Evolutionary conservation across 2,329 filamentous ascomycete species (phyloP), one percentile per base, ranked within the genome.

Genomic region (Pseudocercospora macadamiae): DNA sequence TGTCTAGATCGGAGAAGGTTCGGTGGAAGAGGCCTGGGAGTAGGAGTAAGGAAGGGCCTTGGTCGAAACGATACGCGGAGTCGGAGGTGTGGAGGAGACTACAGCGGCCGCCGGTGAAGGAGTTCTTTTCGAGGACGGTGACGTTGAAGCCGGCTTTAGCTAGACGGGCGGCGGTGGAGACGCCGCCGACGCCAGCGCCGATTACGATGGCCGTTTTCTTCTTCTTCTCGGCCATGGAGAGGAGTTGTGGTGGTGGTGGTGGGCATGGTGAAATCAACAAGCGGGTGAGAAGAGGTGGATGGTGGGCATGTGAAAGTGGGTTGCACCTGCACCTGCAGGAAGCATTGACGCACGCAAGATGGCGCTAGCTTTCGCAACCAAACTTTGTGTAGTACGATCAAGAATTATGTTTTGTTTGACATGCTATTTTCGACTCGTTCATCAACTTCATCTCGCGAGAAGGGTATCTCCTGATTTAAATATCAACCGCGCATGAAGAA

Each of bases 61-160:
- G 88, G 69, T 92, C 89, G 76, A 91, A 91, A 57, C 89, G 79
- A 72, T 86, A 32, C 16, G 6, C 10, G 47, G 47, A 45, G 39
- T 10, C 10, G 39, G 39, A 32, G 85, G 55, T 23, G 53, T 83
- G 76, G 34, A 91, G 80, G 23, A 91, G 74, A 44, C 84, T 88
- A 74, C 88, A 91, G 55, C 89, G 80, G 3, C 89, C 89, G 45
- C 89, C 89, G 0, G 85, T 87, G 71, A 89, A 89, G 57, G 77
- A 76, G 69, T 91, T 91, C 78, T 91, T 91, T 74, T 92, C 89
- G n/a, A 91, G 75, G 1, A 91, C 86, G 0, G 87, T 91, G n/a
- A 91, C 89, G 30, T 80, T 72, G 71, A 88, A 86, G 36, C 89
- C 89, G 1, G 87, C 83, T 69, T 87, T 87, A 51, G 87, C 86